Evolutionary conservation across 768 basidiomycete genomes (phyloP), one percentile per base, ranked within the genome.

Genomic region (Kwoniella sp.): DNA sequence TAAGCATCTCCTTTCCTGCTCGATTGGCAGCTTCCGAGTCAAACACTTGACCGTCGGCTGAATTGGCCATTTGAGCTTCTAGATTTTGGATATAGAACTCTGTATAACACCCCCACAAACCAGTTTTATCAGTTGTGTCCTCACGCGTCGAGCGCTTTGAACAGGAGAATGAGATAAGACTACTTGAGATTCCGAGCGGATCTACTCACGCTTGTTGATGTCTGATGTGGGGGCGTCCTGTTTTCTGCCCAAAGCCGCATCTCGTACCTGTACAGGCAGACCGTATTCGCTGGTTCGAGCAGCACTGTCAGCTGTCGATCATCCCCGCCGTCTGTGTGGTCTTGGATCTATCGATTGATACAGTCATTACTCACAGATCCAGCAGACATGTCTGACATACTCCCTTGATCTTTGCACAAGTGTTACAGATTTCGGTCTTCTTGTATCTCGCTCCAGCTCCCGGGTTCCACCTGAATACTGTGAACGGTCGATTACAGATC

Each of bases 401-500:
- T 40, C 81, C 81, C 76, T 81, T 81, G 57, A 81, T 76, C 71
- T 97, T 97, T 53, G 94, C 90, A 72, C 95, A 97, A 2, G 94
- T 95, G 80, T 95, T 94, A 81, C 93, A 96, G 65, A 97, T 88
- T 65, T 96, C 92, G 12, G 96, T 99, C 63, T 92, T 90, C 84
- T 98, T 98, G 86, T 86, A 97, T 27, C 95, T 88, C 79, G 88
- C 89, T 46, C 93, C 95, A 2, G 88, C 66, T 49, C 96, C 96
- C 1, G 96, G 94, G 76, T 97, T 95, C 96, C 96, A 99, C 44
- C 92, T 89, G 82, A 99, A 99, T 71, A 97, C 90, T 52, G 91
- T 95, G 82, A 94, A 95, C 1, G 92, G 96, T 24, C 96, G 86
- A 2, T 93, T 92, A 77, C 96, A 99, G 57, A 95, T 95, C 63